Base-by-base conservation (phyloP, 192 early-diverging fungal genomes). In the Coemansia sp. region DNA sequence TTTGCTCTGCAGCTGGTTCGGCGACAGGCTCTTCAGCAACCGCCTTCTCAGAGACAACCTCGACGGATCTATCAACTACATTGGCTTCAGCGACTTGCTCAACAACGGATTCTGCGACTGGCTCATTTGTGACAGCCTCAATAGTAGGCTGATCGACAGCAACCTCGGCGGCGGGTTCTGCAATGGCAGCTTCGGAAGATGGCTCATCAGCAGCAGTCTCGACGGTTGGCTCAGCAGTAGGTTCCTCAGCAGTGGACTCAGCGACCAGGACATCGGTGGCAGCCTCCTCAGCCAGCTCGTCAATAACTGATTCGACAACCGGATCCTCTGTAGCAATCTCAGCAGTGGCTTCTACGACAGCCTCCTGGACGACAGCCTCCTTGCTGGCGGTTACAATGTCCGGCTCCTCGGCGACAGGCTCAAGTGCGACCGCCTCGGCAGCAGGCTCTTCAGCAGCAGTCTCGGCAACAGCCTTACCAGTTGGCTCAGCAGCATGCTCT, bases 381-480 rank as follows among this genome's bases (percentile, higher is more conserved):
- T 35, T 39, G 41, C 18, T 20, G 33, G 33, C 36, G 11, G 11
- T 55, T n/a, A 63, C 72, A 5, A 48, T 57, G 28, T 57, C 66
- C 12, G 65, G 14, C 41, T 61, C 73, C 12, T 64, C 61, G 20
- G 39, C 22, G 22, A 28, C 22, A 28, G 22, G 22, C 22, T 28
- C 22, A 28, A 28, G 22, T 28, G 22, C 22, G 22, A 28, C 22
- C 22, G 22, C 22, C 1, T 28, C 22, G 22, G 0, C 3, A 6
- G 14, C 12, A 11, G 34, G 15, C n/a, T n/a, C 3, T 7, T 7
- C 52, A 17, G 17, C 39, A 9, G 2, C 5, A 2, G 5, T 41
- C 11, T 54, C 52, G 7, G 22, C 17, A 33, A 15, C 54, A 56
- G 54, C 8, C 22, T 22, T 17, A 12, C 8, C 5, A 15, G 51